Percentiles rank a stretch among this genome's conserved stretches.
phyloP scores from a whole-genome alignment of 495 filamentous ascomycete species.

The Aspergillus asperescens region DNA sequence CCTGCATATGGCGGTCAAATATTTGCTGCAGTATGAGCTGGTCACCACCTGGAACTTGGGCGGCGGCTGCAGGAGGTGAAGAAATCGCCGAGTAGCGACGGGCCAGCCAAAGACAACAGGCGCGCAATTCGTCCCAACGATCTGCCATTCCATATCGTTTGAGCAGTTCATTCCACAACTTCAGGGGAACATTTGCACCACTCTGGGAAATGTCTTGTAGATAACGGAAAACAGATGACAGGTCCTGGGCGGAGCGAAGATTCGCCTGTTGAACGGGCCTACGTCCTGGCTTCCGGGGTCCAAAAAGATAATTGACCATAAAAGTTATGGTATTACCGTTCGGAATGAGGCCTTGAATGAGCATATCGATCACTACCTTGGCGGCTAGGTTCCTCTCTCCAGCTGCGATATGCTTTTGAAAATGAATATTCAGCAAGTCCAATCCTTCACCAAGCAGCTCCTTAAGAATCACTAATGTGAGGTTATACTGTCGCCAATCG shows the following conservation, averaged over 20 bases:
- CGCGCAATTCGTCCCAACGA: constrained; percentile 33
- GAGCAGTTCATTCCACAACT: constrained; percentile 40
- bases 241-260: constrained; percentile 21
- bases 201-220: constrained; percentile 32
- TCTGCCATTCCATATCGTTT: constrained; percentile 38
- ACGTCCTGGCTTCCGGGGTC: constrained; percentile 27
- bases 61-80: neutral
- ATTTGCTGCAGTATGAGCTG: constrained; percentile 34
- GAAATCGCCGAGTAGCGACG: constrained; percentile 28
- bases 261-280: constrained; percentile 18
- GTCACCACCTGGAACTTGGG: neutral
- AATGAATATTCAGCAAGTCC: constrained; percentile 37
- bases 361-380: constrained; percentile 35
- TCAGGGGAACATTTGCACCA: constrained; percentile 26
- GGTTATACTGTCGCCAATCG: constrained; percentile 49
- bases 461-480: constrained; percentile 47
- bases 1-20: constrained; percentile 44
- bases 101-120: constrained; percentile 41
- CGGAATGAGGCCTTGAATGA: constrained; percentile 23
- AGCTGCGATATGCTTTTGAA: constrained; percentile 39
- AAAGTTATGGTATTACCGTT: constrained; percentile 32
- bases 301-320: constrained; percentile 32
- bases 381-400: constrained; percentile 31
- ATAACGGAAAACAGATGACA: constrained; percentile 32
- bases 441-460: constrained; percentile 27